phyloP scores from a whole-genome alignment of 2,329 filamentous ascomycete genomes.

The Tolypocladium capitatum region DNA sequence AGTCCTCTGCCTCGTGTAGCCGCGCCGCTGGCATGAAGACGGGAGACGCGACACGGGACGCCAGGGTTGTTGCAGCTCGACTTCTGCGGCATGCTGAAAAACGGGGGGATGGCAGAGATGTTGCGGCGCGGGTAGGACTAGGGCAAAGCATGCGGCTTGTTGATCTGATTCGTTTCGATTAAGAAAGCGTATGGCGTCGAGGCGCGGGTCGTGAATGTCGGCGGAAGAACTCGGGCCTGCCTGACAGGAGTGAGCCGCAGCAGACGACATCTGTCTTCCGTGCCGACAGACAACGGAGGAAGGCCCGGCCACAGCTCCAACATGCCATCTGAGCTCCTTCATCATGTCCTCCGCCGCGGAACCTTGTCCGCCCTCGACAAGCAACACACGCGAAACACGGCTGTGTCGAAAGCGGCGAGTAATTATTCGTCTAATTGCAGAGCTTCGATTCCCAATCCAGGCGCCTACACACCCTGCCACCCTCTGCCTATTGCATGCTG shows the following conservation, averaged over 20 bases:
- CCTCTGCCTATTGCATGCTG: background rate
- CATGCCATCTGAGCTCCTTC: background rate
- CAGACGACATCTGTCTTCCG: background rate
- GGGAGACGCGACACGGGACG: background rate
- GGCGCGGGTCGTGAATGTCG: background rate
- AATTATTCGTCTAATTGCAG: background rate
- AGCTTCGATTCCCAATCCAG: background rate
- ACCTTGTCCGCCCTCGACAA: background rate
- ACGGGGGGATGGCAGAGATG: background rate
- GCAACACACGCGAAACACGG: background rate
- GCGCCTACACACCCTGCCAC: background rate
- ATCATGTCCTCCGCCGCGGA: background rate
- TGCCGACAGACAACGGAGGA: background rate
- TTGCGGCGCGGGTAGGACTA: background rate
- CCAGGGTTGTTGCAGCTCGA: background rate
- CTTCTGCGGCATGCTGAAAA: background rate
- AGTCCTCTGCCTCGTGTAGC: slow-evolving; percentile 7
- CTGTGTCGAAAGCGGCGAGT: background rate
- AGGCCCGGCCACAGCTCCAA: background rate
- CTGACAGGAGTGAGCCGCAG: background rate
- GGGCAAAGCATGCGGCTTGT: background rate
- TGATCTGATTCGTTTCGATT: background rate
- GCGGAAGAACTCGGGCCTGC: background rate
- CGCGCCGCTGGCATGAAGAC: background rate
- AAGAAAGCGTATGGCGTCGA: background rate